These are phyloP conservation scores for Dalechampia spathulata DNA, from an alignment of 441 rosid genomes.

Conservation along the genomic window DNA sequence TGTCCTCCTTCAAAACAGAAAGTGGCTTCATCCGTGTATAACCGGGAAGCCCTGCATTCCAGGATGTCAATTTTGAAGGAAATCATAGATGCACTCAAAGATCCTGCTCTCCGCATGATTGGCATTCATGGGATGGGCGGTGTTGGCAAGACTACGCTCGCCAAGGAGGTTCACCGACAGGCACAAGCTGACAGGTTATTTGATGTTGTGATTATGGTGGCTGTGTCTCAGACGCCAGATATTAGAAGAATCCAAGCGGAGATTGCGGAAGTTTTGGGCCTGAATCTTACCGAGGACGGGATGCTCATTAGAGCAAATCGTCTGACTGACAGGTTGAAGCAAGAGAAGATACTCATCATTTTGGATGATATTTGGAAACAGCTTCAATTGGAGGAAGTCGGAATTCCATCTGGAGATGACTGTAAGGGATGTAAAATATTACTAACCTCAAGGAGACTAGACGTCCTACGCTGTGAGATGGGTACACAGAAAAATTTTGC, in stretches of 20 bases:
- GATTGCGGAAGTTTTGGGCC: not conserved
- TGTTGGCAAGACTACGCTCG: slow-evolving; percentile 9
- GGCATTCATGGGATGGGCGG: not conserved
- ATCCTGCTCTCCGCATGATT: not conserved
- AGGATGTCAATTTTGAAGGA: not conserved
- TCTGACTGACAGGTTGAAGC: slow-evolving; percentile 2
- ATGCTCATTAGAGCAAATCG: slow-evolving; percentile 9
- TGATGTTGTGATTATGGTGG: slow-evolving; percentile 6
- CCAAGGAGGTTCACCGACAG: slow-evolving; percentile 7
- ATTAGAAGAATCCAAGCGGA: not conserved
- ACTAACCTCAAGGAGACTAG: not conserved
- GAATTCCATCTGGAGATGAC: not conserved
- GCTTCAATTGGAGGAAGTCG: not conserved
- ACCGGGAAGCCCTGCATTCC: not conserved
- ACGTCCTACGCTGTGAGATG: not conserved
- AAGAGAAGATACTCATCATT: slow-evolving; percentile 11
- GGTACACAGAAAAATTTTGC: not conserved
- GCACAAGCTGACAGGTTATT: slow-evolving; percentile 6
- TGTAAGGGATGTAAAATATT: not conserved
- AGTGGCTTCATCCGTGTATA: not conserved
- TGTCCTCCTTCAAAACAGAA: not conserved
- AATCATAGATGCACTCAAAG: not conserved
- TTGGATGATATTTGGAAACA: not conserved
- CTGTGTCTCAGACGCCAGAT: not conserved
- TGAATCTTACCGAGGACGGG: slow-evolving; percentile 3